These are phyloP conservation scores for Phytophthora sp. DNA, from an alignment of 352 stramenopile genomes.

Conservation along the genomic window DNA sequence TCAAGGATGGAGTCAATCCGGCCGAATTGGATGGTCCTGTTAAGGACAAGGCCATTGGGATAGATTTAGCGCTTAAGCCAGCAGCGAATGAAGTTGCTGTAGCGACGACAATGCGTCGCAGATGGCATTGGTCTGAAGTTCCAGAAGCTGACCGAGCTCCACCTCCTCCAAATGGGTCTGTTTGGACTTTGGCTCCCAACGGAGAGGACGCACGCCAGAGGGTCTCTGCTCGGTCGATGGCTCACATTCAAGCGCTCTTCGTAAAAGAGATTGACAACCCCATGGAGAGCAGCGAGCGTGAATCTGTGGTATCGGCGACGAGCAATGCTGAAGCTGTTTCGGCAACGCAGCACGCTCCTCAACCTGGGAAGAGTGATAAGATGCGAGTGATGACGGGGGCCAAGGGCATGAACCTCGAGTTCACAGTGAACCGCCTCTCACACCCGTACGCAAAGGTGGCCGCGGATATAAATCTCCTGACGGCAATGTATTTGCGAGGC, in stretches of 20 bases:
- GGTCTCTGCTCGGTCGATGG: conserved; percentile 10
- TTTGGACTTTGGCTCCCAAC: conserved; percentile 24
- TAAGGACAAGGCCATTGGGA: neutral
- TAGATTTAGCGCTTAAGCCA: neutral
- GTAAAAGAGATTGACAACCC: conserved; percentile 3
- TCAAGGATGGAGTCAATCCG: conserved; percentile 29
- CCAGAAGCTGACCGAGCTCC: conserved; percentile 16
- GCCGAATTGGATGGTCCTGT: conserved; percentile 13
- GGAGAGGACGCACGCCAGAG: conserved; percentile 18
- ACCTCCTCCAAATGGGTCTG: conserved; percentile 16
- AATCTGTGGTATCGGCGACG: conserved; percentile 3
- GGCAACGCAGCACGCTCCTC: neutral
- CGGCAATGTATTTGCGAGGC: conserved; percentile 33
- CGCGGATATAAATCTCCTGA: conserved; percentile 34
- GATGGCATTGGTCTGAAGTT: conserved; percentile 35
- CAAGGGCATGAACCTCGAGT: conserved; percentile 36
- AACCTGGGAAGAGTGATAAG: conserved; percentile 9
- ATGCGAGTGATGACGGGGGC: conserved; percentile 29
- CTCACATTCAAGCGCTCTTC: conserved; percentile 22
- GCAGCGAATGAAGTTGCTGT: neutral
- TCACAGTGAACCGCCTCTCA: conserved; percentile 27
- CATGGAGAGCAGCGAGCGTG: neutral
- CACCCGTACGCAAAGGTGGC: conserved; percentile 26
- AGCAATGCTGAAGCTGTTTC: neutral
- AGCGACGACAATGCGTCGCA: conserved; percentile 17